These are phyloP conservation scores for Fermentozyma sake DNA, from an alignment of 1,139 yeast species.

Conservation along the genomic window DNA sequence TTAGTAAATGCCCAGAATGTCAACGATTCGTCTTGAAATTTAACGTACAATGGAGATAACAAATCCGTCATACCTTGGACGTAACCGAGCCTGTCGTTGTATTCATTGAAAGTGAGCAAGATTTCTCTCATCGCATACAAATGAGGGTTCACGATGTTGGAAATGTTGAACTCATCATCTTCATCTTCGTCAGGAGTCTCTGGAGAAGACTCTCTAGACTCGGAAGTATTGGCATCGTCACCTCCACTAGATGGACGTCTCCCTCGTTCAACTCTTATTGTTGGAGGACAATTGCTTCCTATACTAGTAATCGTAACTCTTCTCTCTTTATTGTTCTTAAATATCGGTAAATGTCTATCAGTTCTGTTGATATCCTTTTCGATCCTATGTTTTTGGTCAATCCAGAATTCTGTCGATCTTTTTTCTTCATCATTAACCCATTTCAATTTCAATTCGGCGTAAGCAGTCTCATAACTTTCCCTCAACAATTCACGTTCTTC, in stretches of 20 bases:
- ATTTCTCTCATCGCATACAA: slow-evolving; percentile 71
- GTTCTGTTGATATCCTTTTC: slow-evolving; percentile 94
- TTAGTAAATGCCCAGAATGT: slow-evolving; percentile 87
- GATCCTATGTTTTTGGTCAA: slow-evolving; percentile 81
- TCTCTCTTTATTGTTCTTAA: slow-evolving; percentile 41
- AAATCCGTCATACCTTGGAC: slow-evolving; percentile 98
- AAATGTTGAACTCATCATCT: slow-evolving; percentile 44
- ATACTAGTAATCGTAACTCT: slow-evolving; percentile 7
- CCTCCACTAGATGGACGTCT: slow-evolving; percentile 15
- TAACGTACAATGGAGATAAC: slow-evolving; percentile 78
- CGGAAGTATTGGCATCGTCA: too few relatives aligned
- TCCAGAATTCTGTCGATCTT: slow-evolving; percentile 69
- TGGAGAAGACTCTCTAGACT: slow-evolving; percentile 33
- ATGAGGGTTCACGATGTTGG: slow-evolving; percentile 62
- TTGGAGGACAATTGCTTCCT: slow-evolving; percentile 3
- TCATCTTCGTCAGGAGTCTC: slow-evolving; percentile 48
- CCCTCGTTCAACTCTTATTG: too few relatives aligned
- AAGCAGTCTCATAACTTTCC: slow-evolving; percentile 57
- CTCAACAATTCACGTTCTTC: slow-evolving; percentile 62
- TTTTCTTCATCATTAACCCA: slow-evolving; percentile 64
- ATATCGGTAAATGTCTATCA: slow-evolving; percentile 70
- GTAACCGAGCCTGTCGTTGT: slow-evolving; percentile 80
- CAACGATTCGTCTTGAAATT: slow-evolving; percentile 70
- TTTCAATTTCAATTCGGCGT: slow-evolving; percentile 57
- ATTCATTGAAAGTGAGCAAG: slow-evolving; percentile 79